Evolutionary conservation across 2,329 filamentous ascomycete species (phyloP), one percentile per base, ranked within the genome.

Genomic region (Colletotrichum falcatum): DNA sequence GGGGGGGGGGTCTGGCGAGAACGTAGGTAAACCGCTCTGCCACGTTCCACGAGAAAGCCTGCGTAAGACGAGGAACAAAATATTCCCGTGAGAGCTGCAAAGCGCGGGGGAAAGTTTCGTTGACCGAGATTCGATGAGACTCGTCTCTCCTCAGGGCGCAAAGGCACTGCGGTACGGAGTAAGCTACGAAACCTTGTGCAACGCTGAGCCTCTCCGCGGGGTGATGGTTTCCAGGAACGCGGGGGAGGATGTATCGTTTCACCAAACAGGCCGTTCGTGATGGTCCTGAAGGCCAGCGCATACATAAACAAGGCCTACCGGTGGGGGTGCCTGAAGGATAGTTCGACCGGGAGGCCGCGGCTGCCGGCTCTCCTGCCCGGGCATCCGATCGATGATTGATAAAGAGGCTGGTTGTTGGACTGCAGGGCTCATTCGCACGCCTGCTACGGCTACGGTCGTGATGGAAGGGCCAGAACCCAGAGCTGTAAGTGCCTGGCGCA

Each of bases 51-150:
- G 35, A 26, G 48, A 14, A 51, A 28, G 48, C 28, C 14, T 28
- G 48, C 30, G 23, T 30, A n/a, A 39, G 33, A 18, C 26, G 49
- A 28, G 20, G 33, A 33, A 49, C 20, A 35, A 26, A 61, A 61
- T 9, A 61, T 14, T 20, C n/a, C 39, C n/a, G 49, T 68, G 65
- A 35, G 42, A 37, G 48, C 20, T 39, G 39, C 23, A n/a, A 44
- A 61, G 39, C 62, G 62, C 66, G 55, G 62, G 66, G 44, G 48
- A 33, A 55, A 30, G 54, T 23, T 54, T 53, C 46, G 37, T 30
- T 20, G 46, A 30, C 46, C 59, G 30, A 35, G n/a, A 23, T 53
- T 48, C 20, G 46, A 61, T 62, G 58, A 48, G 58, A 46, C 64
- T 66, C 49, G 49, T 33, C 28, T 54, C 51, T 33, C 8, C 51